phyloP scores from a whole-genome alignment of 163 green algal species.

The Chloromonas sp. region DNA sequence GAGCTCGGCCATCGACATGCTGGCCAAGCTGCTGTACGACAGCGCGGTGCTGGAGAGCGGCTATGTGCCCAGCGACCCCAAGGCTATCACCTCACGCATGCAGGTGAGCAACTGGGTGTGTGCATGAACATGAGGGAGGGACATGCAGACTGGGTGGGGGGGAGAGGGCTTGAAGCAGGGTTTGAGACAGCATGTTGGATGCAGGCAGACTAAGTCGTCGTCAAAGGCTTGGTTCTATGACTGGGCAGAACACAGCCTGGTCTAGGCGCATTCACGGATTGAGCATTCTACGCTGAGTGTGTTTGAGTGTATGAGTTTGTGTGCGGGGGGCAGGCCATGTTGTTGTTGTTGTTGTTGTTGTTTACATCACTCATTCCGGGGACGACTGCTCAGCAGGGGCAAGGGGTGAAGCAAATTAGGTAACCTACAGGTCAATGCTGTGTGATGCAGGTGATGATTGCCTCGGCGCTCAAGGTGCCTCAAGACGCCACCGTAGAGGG shows the following conservation, averaged over 20 bases:
- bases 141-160: background rate
- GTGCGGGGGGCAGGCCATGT: background rate
- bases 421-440: too few species aligned
- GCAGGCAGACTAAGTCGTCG: too few species aligned
- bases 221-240: too few species aligned
- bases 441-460: background rate
- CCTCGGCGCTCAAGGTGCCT: constrained; percentile 10
- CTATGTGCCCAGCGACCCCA: constrained; percentile 55
- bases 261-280: background rate
- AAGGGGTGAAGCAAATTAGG: background rate
- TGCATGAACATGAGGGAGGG: background rate
- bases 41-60: constrained; percentile 84
- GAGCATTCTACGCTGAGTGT: background rate
- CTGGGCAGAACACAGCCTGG: too few species aligned
- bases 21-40: constrained; percentile 84
- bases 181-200: background rate
- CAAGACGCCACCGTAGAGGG: constrained; percentile 11
- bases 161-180: background rate
- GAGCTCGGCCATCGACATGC: constrained; percentile 16
- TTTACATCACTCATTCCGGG: background rate
- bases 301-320: background rate
- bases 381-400: too few species aligned
- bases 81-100: constrained; percentile 20
- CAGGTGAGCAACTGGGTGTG: constrained; percentile 4
- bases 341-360: background rate